Conservation (phyloP, 495 filamentous ascomycete species). For the Hapsidospora chrysogenum region DNA sequence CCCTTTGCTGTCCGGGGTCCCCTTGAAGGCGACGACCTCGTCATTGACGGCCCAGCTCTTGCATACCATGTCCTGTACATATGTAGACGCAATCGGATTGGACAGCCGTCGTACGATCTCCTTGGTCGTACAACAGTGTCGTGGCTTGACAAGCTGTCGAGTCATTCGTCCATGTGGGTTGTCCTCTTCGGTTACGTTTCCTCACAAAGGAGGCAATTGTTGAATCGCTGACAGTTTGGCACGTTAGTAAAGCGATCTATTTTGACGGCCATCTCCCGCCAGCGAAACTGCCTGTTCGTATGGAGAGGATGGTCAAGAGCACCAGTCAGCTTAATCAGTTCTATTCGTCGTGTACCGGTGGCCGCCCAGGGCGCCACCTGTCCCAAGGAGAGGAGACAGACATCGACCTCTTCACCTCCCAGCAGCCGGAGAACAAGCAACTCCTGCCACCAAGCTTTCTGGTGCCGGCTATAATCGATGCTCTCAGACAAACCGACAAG, state of each 20-base stretch:
- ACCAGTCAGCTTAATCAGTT: conserved; percentile 11
- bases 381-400: background rate
- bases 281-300: conserved; percentile 12
- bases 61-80: conserved; percentile 51
- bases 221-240: no score
- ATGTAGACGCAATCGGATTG: conserved; percentile 18
- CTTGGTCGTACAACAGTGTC: conserved; percentile 39
- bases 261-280: conserved; percentile 63
- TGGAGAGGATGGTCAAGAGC: conserved; percentile 9
- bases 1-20: conserved; percentile 34
- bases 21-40: conserved; percentile 29
- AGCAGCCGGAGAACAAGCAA: conserved; percentile 4
- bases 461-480: conserved; percentile 50
- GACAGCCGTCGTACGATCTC: conserved; percentile 42
- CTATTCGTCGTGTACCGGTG: conserved; percentile 5
- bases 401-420: conserved; percentile 7
- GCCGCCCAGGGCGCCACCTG: conserved; percentile 5
- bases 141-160: conserved; percentile 41
- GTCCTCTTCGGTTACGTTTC: no score
- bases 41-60: conserved; percentile 63
- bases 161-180: no score
- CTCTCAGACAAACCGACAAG: conserved; percentile 20
- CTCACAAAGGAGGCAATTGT: no score
- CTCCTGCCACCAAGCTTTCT: conserved; percentile 47
- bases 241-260: conserved; percentile 39